Evolutionary conservation across 1,284 basidiomycete genomes (phyloP), one percentile per base, ranked within the genome.

Genomic region (Athelia sp.): DNA sequence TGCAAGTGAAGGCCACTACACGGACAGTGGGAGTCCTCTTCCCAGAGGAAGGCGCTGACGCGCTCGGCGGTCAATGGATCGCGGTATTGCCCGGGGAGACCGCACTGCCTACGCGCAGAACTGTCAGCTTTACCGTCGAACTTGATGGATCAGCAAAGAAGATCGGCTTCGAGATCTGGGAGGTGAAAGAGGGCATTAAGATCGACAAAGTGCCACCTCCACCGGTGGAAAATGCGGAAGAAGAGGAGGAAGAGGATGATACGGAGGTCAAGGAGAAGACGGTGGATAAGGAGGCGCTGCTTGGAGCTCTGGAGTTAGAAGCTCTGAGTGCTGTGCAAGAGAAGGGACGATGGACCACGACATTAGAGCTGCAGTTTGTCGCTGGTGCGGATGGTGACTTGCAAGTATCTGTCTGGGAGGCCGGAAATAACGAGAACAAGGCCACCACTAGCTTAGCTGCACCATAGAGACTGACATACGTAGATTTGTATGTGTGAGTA

Each of bases 151-250:
- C 65, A 40, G 74, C 64, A 47, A 75, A 73, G 55, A 71, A 69
- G 52, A 70, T 93, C 44, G 83, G 80, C 14, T 77, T 96, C 53
- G 91, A 95, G 67, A 70, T 98, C 38, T 94, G 90, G 84, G 91
- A 98, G 68, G 90, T 88, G 43, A 81, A 83, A 55, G 86, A 93
- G 59, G 80, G 79, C 13, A 78, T 98, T 61, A 84, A 87, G 59
- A 72, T 91, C 18, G 88, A 93, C 56, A 84, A 79, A 58, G 72
- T 81, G 21, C 75, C 76, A 47, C 72, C 71, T 1, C 70, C 74
- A 1, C 75, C 72, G 52, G 51, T 70, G n/a, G 75, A 78, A 14
- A 73, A 76, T 11, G 77, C 78, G 10, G 75, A 73, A 35, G 79
- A 80, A 36, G 77, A 73, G 4, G 77, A 75, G 1, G 82, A 82